Evolutionary conservation across 83 land plant genomes (phyloP), one percentile per base, ranked within the genome.

Genomic region (Thuja plicata): DNA sequence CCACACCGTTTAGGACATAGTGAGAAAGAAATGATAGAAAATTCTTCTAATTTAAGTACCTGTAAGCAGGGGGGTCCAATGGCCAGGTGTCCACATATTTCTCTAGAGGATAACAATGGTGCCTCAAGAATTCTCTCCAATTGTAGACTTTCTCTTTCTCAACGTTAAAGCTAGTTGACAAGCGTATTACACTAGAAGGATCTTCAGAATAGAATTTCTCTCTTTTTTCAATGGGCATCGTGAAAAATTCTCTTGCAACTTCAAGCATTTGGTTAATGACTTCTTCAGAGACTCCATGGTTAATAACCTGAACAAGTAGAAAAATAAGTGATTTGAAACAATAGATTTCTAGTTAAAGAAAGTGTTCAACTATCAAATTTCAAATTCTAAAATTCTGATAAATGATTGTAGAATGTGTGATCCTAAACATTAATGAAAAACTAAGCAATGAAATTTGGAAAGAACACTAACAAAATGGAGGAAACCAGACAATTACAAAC

Each of bases 161-260:
- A 8, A 91, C 32, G 54, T 91, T 91, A 84, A 91, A 91, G 82
- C 92, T 91, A 76, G 92, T 91, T 27, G 92, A 89, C 13, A 91
- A 78, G 82, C 90, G 89, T 79, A 87, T 76, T 71, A 87, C 74
- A 80, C 71, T 79, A 0, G 89, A 38, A 5, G 89, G 91, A 5
- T 91, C 92, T 17, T 87, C 89, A 0, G 91, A 89, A 70, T 91
- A 91, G 46, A 41, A 57, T 34, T 74, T 71, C 84, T 21, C 70
- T 87, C 88, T 91, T 32, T 89, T 83, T 60, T 88, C 91, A 0
- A 54, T 24, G 16, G 92, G 89, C 88, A 89, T 60, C 3, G 78
- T n/a, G 78, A 89, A 89, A 83, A 91, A 89, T 17, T 89, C 89
- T 43, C 54, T 10, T 4, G 86, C 89, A 38, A 91, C 87, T 8